phyloP scores from a whole-genome alignment of 2,329 filamentous ascomycete genomes.

The Aspergillus sp. region DNA sequence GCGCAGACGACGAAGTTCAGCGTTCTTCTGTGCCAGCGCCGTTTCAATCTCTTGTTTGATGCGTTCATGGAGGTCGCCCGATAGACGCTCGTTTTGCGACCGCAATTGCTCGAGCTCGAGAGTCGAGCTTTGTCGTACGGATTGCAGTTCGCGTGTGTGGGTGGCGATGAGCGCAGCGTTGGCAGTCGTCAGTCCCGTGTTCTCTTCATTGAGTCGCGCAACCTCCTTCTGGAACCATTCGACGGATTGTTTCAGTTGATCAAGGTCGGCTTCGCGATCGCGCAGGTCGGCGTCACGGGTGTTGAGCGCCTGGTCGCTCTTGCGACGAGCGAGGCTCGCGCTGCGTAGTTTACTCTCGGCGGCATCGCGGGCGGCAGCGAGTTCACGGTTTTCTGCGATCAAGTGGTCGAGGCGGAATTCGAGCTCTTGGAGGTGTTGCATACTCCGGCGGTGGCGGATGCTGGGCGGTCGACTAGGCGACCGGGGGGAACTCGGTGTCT shows the following conservation, averaged over 20 bases:
- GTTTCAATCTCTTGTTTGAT: constrained; percentile 65
- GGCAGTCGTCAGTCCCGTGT: constrained; percentile 76
- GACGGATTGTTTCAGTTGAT: constrained; percentile 76
- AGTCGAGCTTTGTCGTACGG: constrained; percentile 65
- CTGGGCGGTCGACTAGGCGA: constrained; percentile 94
- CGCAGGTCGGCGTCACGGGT: constrained; percentile 72
- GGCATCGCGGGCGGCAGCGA: constrained; percentile 72
- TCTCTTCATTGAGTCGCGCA: constrained; percentile 77
- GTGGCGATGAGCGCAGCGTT: constrained; percentile 77
- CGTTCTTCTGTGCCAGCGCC: constrained; percentile 78
- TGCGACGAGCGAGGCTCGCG: constrained; percentile 58
- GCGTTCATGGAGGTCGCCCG: constrained; percentile 65
- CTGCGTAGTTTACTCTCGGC: constrained; percentile 69
- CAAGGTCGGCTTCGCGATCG: constrained; percentile 86
- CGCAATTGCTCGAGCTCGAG: constrained; percentile 73
- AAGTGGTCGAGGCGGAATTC: constrained; percentile 84
- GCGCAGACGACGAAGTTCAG: constrained; percentile 77
- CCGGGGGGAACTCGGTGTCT: constrained; percentile 79
- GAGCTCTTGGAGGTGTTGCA: constrained; percentile 89
- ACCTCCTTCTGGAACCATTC: constrained; percentile 83
- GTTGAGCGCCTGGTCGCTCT: constrained; percentile 62
- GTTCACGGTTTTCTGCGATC: constrained; percentile 78
- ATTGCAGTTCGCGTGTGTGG: constrained; percentile 71
- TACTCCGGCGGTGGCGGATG: constrained; percentile 95
- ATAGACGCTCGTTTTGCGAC: constrained; percentile 65